Percentiles rank a stretch among this genome's conserved stretches.
phyloP scores from a whole-genome alignment of 257 asterid genomes.

The Solanum rostratum region DNA sequence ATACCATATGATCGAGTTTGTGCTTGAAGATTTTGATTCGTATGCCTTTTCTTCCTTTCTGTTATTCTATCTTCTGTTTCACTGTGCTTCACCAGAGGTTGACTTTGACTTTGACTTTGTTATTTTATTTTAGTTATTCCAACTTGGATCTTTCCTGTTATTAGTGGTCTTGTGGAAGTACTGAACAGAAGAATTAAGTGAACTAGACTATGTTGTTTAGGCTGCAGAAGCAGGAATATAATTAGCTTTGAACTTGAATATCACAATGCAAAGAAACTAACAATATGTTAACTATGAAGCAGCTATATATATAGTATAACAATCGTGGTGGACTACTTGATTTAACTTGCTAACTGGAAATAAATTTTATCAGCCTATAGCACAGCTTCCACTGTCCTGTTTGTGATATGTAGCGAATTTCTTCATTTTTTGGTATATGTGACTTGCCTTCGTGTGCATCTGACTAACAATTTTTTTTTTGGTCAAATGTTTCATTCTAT shows the following conservation, averaged over 20 bases:
- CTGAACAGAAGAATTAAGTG: background rate
- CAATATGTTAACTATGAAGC: background rate
- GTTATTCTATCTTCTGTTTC: slow-evolving; percentile 2
- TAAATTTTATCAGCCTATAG: background rate
- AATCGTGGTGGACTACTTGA: background rate
- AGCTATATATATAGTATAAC: background rate
- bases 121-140: background rate
- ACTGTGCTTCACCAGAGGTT: background rate
- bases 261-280: background rate
- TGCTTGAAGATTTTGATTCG: slow-evolving; percentile 72
- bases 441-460: background rate
- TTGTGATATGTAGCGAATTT: background rate
- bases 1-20: slow-evolving; percentile 74
- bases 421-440: background rate
- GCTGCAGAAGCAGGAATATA: background rate
- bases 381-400: background rate
- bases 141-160: background rate
- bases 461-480: background rate
- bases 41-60: slow-evolving; percentile 19
- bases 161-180: background rate
- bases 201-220: background rate
- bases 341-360: background rate
- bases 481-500: background rate
- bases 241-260: background rate
- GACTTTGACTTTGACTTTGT: background rate